Percentiles rank a stretch among this genome's conserved stretches.
These are phyloP conservation scores for Myxozyma neotropica DNA, from an alignment of 805 yeast species.

Conservation along the genomic window DNA sequence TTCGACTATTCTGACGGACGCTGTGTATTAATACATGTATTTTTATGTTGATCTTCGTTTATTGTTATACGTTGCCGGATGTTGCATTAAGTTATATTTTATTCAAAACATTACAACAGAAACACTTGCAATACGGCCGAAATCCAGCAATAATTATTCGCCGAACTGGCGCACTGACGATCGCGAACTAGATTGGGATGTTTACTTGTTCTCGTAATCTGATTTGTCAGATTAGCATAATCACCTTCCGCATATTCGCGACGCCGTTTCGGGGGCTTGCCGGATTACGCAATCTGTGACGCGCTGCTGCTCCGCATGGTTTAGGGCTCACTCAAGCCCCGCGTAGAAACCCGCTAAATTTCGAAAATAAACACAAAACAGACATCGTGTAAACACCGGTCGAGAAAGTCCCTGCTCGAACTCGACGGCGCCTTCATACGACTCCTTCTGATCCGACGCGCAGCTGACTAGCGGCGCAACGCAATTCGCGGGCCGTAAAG, in stretches of 20 bases:
- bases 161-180: too few species aligned
- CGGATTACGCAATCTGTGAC: slow-evolving; percentile 1
- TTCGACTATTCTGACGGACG: background rate
- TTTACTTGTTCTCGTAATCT: too few species aligned
- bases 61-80: background rate
- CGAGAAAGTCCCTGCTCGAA: background rate
- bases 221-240: background rate
- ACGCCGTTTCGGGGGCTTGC: background rate
- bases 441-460: background rate
- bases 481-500: too few species aligned
- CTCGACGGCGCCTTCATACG: background rate
- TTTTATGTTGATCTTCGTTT: background rate
- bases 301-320: background rate
- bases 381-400: background rate
- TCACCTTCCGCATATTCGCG: background rate
- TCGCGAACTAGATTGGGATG: too few species aligned
- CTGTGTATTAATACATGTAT: slow-evolving; percentile 3
- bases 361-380: background rate
- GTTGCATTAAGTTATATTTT: too few species aligned
- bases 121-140: too few species aligned
- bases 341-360: background rate
- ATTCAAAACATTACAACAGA: too few species aligned
- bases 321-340: background rate
- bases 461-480: too few species aligned
- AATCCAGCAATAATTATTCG: background rate